Conservation (phyloP, 23 red algal genomes). For the Gracilaria domingensis region DNA sequence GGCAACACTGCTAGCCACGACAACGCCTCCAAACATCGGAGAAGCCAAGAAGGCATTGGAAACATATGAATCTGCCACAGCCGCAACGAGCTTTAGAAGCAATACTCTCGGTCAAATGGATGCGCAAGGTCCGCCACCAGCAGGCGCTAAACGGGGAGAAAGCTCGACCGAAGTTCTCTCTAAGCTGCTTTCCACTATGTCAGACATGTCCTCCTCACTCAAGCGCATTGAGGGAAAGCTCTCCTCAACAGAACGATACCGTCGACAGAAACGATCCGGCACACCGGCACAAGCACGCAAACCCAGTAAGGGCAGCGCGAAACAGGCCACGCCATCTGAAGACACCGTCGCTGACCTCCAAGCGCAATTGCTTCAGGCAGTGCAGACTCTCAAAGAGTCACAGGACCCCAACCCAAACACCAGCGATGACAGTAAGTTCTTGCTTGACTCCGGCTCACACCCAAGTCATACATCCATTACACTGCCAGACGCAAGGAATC, state of each 20-base stretch:
- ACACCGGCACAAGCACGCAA: not conserved
- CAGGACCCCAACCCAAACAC: not conserved
- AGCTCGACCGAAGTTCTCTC: not conserved
- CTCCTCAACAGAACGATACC: not conserved
- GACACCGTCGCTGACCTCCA: not conserved
- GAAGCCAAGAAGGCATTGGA: not conserved
- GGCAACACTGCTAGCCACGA: not conserved
- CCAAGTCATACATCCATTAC: not conserved
- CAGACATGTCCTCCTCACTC: too few species aligned
- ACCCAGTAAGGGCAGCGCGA: not conserved
- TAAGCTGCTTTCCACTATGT: not conserved
- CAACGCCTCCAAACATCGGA: not conserved
- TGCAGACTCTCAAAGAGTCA: not conserved
- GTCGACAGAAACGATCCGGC: not conserved
- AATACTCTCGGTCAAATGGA: too few species aligned
- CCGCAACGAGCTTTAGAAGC: not conserved
- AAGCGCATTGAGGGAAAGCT: conserved; percentile 2
- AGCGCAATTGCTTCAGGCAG: not conserved
- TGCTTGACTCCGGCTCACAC: not conserved
- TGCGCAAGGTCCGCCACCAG: not conserved
- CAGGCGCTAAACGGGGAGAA: too few species aligned
- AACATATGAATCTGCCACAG: not conserved
- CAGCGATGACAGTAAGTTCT: not conserved
- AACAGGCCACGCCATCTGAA: not conserved
- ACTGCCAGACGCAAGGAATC: not conserved